A percentile compares a stretch with the other conserved stretches of the same genome.
phyloP scores from a whole-genome alignment of 257 asterid species.

The Datura wrightii region DNA sequence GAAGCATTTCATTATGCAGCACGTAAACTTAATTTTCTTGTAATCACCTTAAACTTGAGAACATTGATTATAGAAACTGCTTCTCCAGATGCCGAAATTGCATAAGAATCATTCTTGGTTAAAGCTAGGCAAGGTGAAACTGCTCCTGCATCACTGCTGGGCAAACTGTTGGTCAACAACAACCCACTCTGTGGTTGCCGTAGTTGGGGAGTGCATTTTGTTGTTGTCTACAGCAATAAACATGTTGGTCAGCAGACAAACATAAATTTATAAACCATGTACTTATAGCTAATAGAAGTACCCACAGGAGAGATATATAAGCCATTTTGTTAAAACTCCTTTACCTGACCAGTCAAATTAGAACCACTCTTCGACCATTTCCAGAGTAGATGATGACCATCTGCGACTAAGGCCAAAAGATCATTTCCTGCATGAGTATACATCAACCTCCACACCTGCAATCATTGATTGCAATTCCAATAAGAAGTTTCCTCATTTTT shows the following conservation, averaged over 20 bases:
- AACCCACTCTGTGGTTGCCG: slow-evolving; percentile 59
- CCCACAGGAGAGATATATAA: background rate
- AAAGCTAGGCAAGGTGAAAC: slow-evolving; percentile 59
- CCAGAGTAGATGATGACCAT: slow-evolving; percentile 76
- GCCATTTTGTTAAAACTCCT: background rate
- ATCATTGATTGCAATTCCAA: slow-evolving; percentile 36
- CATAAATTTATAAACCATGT: background rate
- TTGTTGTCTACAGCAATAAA: slow-evolving; percentile 56
- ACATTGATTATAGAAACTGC: slow-evolving; percentile 58
- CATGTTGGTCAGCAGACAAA: background rate
- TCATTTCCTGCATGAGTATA: slow-evolving; percentile 73
- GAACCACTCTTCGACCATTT: slow-evolving; percentile 53
- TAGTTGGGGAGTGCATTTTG: slow-evolving; percentile 55
- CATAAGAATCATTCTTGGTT: slow-evolving; percentile 69
- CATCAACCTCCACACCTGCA: slow-evolving; percentile 74
- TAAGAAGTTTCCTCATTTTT: slow-evolving; percentile 17
- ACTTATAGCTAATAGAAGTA: background rate
- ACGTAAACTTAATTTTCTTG: background rate
- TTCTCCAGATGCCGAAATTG: slow-evolving; percentile 66
- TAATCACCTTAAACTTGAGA: slow-evolving; percentile 57
- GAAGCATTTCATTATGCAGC: slow-evolving; percentile 21
- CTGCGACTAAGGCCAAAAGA: slow-evolving; percentile 67
- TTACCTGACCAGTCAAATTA: slow-evolving; percentile 52
- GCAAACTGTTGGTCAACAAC: slow-evolving; percentile 55
- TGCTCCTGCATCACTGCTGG: slow-evolving; percentile 33